These are phyloP conservation scores for Rostrohypoxylon terebratum DNA, from an alignment of 495 filamentous ascomycete genomes.

Conservation along the genomic window DNA sequence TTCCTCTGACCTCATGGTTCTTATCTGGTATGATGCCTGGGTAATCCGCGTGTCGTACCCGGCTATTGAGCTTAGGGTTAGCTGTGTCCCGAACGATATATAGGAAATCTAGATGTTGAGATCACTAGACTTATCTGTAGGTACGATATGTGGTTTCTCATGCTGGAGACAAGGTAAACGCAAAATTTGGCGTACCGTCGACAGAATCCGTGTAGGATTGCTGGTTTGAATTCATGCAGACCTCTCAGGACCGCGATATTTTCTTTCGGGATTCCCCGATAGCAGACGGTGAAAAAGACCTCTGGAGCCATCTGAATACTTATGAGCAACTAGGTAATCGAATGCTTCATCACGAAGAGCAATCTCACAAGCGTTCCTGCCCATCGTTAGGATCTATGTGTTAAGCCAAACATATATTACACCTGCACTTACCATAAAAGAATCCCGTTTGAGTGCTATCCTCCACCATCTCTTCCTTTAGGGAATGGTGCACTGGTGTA, in stretches of 20 bases:
- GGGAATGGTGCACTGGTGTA: not conserved
- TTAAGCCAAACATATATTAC: not conserved
- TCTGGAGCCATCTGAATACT: constrained; percentile 77
- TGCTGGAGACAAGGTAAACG: not conserved
- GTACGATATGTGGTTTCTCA: not conserved
- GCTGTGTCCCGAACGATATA: not conserved
- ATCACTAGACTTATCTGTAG: not conserved
- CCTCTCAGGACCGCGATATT: constrained; percentile 59
- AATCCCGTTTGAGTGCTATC: constrained; percentile 64
- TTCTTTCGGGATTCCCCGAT: constrained; percentile 60
- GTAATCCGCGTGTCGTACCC: constrained; percentile 73
- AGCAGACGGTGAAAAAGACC: constrained; percentile 85
- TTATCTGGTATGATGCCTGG: constrained; percentile 77
- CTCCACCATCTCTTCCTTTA: constrained; percentile 31
- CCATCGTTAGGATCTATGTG: constrained; percentile 18
- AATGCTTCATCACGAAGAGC: not conserved
- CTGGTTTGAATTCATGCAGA: constrained; percentile 74
- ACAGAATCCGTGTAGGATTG: constrained; percentile 76
- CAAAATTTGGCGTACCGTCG: constrained; percentile 69
- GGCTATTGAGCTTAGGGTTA: constrained; percentile 32
- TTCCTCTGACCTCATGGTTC: constrained; percentile 77
- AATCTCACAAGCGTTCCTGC: constrained; percentile 54
- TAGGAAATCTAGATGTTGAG: not conserved
- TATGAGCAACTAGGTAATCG: constrained; percentile 49
- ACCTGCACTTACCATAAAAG: constrained; percentile 69